A percentile compares a stretch with the other conserved stretches of the same genome.
These are phyloP conservation scores for Candida sanyaensis DNA, from an alignment of 1,139 yeast genomes.

Conservation along the genomic window DNA sequence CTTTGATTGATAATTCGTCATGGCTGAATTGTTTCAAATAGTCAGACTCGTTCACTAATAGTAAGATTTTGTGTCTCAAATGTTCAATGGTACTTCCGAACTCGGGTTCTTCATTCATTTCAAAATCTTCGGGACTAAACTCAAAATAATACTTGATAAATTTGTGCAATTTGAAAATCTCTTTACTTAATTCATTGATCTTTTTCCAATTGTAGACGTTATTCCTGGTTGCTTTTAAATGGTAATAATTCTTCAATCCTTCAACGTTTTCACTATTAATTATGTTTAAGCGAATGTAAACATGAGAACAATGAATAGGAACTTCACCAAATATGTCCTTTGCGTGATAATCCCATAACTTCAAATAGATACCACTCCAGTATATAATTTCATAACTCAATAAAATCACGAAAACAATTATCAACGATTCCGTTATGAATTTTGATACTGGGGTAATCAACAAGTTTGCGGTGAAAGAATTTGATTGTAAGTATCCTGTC, in stretches of 20 bases:
- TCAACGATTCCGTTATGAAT: conserved; percentile 43
- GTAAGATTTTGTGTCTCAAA: conserved; percentile 54
- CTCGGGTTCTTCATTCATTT: conserved; percentile 57
- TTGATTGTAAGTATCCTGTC: conserved; percentile 16
- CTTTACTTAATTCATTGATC: conserved; percentile 28
- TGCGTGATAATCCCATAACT: conserved; percentile 62
- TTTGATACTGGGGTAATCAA: conserved; percentile 32
- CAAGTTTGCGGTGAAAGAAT: conserved; percentile 30
- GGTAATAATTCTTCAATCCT: conserved; percentile 28
- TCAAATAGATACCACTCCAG: conserved; percentile 50
- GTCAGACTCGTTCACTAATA: conserved; percentile 54
- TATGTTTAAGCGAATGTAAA: conserved; percentile 55
- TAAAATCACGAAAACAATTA: conserved; percentile 35
- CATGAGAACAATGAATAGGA: conserved; percentile 79
- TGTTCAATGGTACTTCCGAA: conserved; percentile 69
- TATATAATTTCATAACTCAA: conserved; percentile 46
- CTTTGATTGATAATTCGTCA: conserved; percentile 17
- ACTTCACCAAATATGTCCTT: conserved; percentile 66
- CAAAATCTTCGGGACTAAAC: conserved; percentile 80
- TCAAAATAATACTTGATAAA: conserved; percentile 69
- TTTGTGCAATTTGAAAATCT: conserved; percentile 25
- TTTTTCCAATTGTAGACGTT: conserved; percentile 24
- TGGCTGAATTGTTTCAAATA: conserved; percentile 29
- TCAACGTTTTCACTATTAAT: conserved; percentile 23
- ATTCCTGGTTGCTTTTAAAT: conserved; percentile 26